phyloP scores from a whole-genome alignment of 2,329 filamentous ascomycete species.

The Paracoccidioides lutzii region DNA sequence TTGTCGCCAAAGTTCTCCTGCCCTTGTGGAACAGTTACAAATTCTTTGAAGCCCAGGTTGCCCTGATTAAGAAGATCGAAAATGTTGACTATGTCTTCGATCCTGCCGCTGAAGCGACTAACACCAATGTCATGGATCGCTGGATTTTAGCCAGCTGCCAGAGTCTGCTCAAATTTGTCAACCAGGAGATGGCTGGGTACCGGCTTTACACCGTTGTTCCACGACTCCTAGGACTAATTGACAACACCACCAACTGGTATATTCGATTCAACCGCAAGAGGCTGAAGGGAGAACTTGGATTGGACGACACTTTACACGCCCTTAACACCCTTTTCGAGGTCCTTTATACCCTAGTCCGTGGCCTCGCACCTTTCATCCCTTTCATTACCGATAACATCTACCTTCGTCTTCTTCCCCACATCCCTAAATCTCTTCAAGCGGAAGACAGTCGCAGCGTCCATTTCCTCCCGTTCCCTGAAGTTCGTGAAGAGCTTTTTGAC shows the following conservation, averaged over 20 bases:
- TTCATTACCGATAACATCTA: conserved; percentile 96
- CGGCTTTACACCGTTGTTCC: conserved; percentile 86
- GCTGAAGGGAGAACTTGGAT: conserved; percentile 76
- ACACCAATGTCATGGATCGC: conserved; percentile 86
- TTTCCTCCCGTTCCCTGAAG: conserved; percentile 81
- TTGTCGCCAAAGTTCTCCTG: conserved; percentile 79
- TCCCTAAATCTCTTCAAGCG: conserved; percentile 56
- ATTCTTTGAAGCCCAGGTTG: conserved; percentile 84
- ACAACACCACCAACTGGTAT: conserved; percentile 98
- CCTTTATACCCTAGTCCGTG: conserved; percentile 74
- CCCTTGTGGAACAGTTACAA: conserved; percentile 95
- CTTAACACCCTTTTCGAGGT: conserved; percentile 92
- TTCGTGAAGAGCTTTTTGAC: conserved; percentile 79
- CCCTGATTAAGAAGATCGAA: conserved; percentile 74
- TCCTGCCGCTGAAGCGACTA: conserved; percentile 58
- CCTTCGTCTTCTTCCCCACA: conserved; percentile 64
- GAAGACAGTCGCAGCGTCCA: conserved; percentile 78
- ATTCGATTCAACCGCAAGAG: conserved; percentile 88
- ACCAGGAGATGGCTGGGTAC: conserved; percentile 75
- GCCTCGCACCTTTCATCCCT: conserved; percentile 85
- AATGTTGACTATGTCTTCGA: conserved; percentile 67
- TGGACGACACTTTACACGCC: conserved; percentile 77
- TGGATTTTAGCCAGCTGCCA: conserved; percentile 93
- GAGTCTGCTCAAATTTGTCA: conserved; percentile 79
- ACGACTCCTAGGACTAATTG: conserved; percentile 67